phyloP scores from a whole-genome alignment of 2,329 filamentous ascomycete genomes.

The Acephala macrosclerotiorum region DNA sequence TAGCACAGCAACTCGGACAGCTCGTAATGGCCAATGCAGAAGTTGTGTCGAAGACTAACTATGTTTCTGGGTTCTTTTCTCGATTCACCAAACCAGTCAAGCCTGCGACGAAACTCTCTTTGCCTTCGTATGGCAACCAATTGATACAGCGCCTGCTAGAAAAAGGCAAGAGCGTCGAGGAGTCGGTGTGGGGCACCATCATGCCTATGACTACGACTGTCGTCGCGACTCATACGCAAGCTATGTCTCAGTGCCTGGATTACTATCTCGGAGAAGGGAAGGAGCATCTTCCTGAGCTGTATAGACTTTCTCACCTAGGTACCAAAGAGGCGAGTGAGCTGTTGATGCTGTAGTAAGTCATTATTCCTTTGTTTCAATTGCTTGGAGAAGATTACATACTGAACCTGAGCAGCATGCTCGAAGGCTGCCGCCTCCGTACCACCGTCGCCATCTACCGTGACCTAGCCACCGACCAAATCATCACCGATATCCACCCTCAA shows the following conservation, averaged over 20 bases:
- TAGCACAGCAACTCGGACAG: too few species aligned
- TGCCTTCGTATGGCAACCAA: background rate
- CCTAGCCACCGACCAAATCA: background rate
- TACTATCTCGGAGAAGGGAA: background rate
- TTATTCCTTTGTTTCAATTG: too few species aligned
- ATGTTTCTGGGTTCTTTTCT: too few species aligned
- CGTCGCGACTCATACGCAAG: background rate
- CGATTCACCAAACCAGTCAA: too few species aligned
- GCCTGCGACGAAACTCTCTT: background rate
- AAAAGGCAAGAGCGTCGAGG: background rate
- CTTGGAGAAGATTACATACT: too few species aligned
- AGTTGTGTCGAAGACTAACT: too few species aligned
- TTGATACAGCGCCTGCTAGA: background rate
- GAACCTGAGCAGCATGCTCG: too few species aligned
- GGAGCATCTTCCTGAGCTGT: background rate
- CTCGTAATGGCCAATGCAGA: too few species aligned
- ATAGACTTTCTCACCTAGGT: background rate
- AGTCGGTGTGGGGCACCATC: background rate
- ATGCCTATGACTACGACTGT: background rate
- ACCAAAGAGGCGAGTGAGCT: background rate
- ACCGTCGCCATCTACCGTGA: background rate
- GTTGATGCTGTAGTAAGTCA: too few species aligned
- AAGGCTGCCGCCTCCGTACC: background rate
- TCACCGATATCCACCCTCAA: background rate
- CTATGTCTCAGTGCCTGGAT: background rate